These are phyloP conservation scores for Rhododendron vialii DNA, from an alignment of 148 eudicot genomes.

Conservation along the genomic window DNA sequence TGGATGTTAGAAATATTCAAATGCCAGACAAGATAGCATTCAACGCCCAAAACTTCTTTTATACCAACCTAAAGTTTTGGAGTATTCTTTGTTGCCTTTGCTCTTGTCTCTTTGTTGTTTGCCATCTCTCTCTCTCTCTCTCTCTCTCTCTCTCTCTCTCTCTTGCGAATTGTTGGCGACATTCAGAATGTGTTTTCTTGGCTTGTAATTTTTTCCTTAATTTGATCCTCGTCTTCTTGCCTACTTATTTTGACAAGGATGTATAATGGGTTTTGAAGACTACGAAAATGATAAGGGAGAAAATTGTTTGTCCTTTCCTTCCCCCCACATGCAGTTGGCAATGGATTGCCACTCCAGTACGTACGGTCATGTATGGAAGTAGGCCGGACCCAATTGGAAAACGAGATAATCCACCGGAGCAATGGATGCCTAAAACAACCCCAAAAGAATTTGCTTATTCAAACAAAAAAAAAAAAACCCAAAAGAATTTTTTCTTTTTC, in stretches of 20 bases:
- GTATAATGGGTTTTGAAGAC: not conserved
- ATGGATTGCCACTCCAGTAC: not conserved
- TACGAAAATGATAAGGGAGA: not conserved
- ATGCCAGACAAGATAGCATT: constrained; percentile 19
- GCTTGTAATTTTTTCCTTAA: too few relatives aligned
- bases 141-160: not conserved
- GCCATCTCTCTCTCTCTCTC: not conserved
- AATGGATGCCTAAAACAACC: not conserved
- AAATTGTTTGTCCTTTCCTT: not conserved
- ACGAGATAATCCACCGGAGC: not conserved
- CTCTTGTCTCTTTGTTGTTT: constrained; percentile 1
- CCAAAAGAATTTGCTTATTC: not conserved
- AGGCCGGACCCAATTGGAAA: too few relatives aligned
- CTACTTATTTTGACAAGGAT: constrained; percentile 4
- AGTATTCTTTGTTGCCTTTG: not conserved
- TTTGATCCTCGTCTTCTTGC: not conserved
- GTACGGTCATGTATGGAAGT: too few relatives aligned
- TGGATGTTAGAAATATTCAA: constrained; percentile 5
- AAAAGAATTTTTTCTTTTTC: not conserved
- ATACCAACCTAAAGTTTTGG: constrained; percentile 1
- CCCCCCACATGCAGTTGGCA: not conserved
- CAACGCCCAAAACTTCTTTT: not conserved
- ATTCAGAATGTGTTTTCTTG: not conserved
- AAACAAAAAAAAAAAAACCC: not conserved
- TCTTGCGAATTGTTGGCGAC: not conserved